Base-by-base conservation (phyloP, 2,329 filamentous ascomycete genomes). In the Botrytis cinerea region DNA sequence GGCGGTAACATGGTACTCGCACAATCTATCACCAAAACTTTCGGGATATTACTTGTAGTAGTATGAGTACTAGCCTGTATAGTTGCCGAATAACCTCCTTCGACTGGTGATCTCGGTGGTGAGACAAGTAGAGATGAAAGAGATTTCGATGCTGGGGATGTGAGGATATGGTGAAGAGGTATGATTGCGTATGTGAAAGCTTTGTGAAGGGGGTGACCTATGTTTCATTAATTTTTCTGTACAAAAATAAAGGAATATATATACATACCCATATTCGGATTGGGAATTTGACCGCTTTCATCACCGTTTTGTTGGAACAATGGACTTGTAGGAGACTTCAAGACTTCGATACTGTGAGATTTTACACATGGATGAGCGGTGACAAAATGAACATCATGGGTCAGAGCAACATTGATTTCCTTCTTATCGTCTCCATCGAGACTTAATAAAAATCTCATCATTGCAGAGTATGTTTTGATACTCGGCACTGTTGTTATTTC, bases 281-380 rank as follows among this genome's bases (percentile, higher is more conserved):
- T 66, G 28, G 45, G 40, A 72, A 68, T 32, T 46, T 69, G 20
- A 22, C 59, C 72, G 51, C 32, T 35, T 38, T 28, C 62, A 71
- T 40, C 73, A 43, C 72, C 61, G 6, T 72, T 75, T 89, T 86
- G 72, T 77, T 87, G 87, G 70, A 89, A 88, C 1, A 86, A 88
- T 32, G 89, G 88, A 78, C 87, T 90, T 1, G 86, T 86, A 0
- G 88, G 87, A 22, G 88, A 88, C 78, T 87, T 89, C 69, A 91
- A 79, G 72, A 90, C 86, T 75, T 85, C 87, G 3, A 89, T 86
- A 72, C 86, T 84, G 69, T 85, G 84, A 1, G 88, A 89, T 2
- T 87, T 86, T 8, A 87, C 85, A 77, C 90, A 92, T 0, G 90
- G 90, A 76, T 91, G 89, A 0, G 89, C 89, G 0, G 90, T 91